phyloP scores from a whole-genome alignment of 805 yeast species.

The Phaffomyces thermotolerans region DNA sequence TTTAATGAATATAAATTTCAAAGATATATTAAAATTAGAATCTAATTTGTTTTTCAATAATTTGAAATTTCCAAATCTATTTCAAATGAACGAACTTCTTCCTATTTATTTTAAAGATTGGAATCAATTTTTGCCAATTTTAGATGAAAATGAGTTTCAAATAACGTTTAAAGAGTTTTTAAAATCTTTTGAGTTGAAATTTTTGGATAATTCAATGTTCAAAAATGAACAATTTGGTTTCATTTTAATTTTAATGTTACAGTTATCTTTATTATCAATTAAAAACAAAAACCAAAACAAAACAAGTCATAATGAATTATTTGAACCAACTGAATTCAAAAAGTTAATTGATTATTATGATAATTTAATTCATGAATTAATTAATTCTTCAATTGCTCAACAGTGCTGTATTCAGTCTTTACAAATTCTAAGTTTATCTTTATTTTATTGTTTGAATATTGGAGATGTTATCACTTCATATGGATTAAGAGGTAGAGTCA shows the following conservation, averaged over 20 bases:
- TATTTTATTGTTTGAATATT: conserved; percentile 61
- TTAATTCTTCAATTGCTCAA: conserved; percentile 52
- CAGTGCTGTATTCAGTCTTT: conserved; percentile 60
- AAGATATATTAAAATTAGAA: conserved; percentile 31
- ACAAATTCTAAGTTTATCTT: conserved; percentile 61
- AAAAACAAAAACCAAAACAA: conserved; percentile 3
- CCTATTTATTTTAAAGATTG: conserved; percentile 70
- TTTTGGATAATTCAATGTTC: conserved; percentile 33
- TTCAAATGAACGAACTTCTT: conserved; percentile 60
- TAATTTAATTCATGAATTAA: conserved; percentile 52
- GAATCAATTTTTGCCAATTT: conserved; percentile 62
- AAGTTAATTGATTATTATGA: conserved; percentile 45
- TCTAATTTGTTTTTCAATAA: conserved; percentile 39
- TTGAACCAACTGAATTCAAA: conserved; percentile 2
- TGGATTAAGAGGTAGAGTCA: conserved; percentile 65
- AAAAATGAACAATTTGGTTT: conserved; percentile 53
- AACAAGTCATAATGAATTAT: conserved; percentile 1
- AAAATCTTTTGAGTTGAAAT: conserved; percentile 37
- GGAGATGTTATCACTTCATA: conserved; percentile 73
- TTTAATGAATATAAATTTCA: conserved; percentile 32
- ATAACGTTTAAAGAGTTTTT: conserved; percentile 45
- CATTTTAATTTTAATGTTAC: conserved; percentile 35
- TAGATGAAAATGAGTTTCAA: conserved; percentile 65
- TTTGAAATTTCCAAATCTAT: conserved; percentile 41
- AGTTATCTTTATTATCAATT: conserved; percentile 35